Base-by-base conservation (phyloP, 1,284 basidiomycete genomes). In the Blastosporella zonata region DNA sequence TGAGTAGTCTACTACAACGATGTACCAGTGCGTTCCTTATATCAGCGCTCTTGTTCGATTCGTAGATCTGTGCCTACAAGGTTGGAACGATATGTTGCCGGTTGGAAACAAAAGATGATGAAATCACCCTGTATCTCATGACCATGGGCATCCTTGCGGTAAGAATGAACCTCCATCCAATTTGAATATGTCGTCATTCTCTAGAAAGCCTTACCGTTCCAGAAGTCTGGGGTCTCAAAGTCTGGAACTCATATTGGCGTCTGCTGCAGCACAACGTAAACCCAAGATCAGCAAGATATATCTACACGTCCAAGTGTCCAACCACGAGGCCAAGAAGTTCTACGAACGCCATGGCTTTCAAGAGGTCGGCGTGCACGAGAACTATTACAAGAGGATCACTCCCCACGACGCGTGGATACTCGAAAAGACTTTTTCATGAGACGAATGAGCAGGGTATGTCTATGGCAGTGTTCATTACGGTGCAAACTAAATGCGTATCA, bases 111-210 rank as follows among this genome's bases (percentile, higher is more conserved):
- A 77, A 78, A 57, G 79, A 81, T 60, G 75, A 70, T 35, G 68
- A 74, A 59, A 70, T 68, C 34, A 73, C 74, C 46, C 66, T 91
- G 56, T 91, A 91, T 68, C 73, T 91, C 57, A 88, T 90, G 84
- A 91, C 89, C 46, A 85, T 91, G 82, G 88, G 87, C 33, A 69
- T 91, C 54, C 78, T 91, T 48, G 89, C 87, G 46, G 88, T 91
- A 66, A 67, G 85, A 70, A 31, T 41, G 49, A 43, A 25, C 55
- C 50, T 49, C 47, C 50, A 54, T 55, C 44, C 53, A 48, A 31
- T 39, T 17, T 43, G 46, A 43, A 46, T 43, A 42, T 45, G 44
- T 51, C 50, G 56, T 37, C 48, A 59, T 44, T 53, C 29, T 50
- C 23, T 37, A 23, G n/a, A 43, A 63, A 91, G 88, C 87, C 89